Evolutionary conservation across 371 early-diverging fungal genomes (phyloP).

Genomic region (Mortierella sp.): DNA sequence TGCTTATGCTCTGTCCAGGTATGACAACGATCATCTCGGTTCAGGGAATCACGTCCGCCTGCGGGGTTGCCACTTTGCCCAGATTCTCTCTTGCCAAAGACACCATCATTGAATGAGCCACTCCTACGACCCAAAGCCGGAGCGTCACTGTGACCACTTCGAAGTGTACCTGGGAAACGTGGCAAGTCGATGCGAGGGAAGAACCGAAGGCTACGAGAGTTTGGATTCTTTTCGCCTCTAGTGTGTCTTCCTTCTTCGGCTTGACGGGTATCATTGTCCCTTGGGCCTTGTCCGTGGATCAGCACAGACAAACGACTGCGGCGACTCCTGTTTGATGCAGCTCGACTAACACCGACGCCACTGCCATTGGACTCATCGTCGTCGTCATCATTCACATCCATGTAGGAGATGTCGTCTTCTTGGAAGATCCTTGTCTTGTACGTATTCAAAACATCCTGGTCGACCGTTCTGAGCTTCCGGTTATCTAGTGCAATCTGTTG

Average conservation of each 20-base stretch:
- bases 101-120: slow-evolving; percentile 45
- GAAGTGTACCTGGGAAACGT: not conserved
- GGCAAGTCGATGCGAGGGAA: slow-evolving; percentile 5
- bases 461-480: slow-evolving; percentile 31
- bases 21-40: slow-evolving; percentile 34
- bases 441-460: slow-evolving; percentile 33
- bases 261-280: not conserved
- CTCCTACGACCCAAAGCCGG: slow-evolving; percentile 20
- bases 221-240: no score
- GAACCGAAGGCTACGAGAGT: slow-evolving; percentile 1
- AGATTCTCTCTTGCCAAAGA: slow-evolving; percentile 16
- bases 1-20: slow-evolving; percentile 38
- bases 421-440: slow-evolving; percentile 37
- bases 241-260: no score
- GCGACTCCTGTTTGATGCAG: slow-evolving; percentile 6
- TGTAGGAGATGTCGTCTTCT: slow-evolving; percentile 30
- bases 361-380: not conserved
- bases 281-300: not conserved
- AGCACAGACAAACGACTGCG: no score
- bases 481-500: slow-evolving; percentile 28
- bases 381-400: slow-evolving; percentile 20
- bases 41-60: slow-evolving; percentile 4
- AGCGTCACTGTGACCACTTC: not conserved
- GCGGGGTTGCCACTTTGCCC: not conserved
- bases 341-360: not conserved